phyloP scores from a whole-genome alignment of 129 eudicot species.

The Oenanthe sinensis region DNA sequence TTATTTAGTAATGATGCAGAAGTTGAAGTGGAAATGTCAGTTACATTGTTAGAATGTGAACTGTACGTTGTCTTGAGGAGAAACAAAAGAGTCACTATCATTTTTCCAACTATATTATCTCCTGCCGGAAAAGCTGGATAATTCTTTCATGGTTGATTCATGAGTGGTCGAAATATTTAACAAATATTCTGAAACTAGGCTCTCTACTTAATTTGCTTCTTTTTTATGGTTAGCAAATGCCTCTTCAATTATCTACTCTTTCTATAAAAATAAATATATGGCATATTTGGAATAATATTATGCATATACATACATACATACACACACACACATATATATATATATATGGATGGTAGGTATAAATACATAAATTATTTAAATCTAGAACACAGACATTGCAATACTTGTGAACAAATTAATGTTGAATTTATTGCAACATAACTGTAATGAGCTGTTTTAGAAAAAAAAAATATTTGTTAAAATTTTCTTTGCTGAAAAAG shows the following conservation, averaged over 20 bases:
- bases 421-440: too few relatives aligned
- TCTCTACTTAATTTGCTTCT: background rate
- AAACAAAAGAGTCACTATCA: background rate
- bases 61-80: background rate
- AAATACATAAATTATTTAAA: background rate
- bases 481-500: too few relatives aligned
- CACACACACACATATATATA: too few relatives aligned
- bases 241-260: background rate
- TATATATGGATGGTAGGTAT: background rate
- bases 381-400: background rate
- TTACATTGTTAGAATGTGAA: background rate
- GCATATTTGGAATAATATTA: too few relatives aligned
- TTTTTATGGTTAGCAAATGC: background rate
- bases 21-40: background rate
- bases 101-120: background rate
- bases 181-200: background rate
- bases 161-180: slow-evolving; percentile 1
- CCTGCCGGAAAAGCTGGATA: background rate
- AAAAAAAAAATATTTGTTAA: too few relatives aligned
- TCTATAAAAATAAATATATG: background rate
- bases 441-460: too few relatives aligned
- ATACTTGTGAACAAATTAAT: background rate
- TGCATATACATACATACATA: too few relatives aligned
- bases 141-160: background rate
- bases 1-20: background rate